phyloP scores from a whole-genome alignment of 768 basidiomycete species.

The Leccinum arenicola region DNA sequence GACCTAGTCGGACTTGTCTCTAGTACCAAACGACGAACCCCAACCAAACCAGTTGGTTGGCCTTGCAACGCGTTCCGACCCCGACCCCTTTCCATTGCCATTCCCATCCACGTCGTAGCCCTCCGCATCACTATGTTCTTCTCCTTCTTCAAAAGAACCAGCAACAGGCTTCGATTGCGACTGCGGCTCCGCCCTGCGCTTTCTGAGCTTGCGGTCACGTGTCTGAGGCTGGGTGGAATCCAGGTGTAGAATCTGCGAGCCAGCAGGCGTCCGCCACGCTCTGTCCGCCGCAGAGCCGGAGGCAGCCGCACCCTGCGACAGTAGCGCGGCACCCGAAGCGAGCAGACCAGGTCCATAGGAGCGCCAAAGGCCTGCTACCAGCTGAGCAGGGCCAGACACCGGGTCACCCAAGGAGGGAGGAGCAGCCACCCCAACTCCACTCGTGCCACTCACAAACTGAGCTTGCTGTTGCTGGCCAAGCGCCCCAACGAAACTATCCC shows the following conservation, averaged over 20 bases:
- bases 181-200: slow-evolving; percentile 50
- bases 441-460: slow-evolving; percentile 17
- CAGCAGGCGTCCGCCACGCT: slow-evolving; percentile 28
- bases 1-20: slow-evolving; percentile 21
- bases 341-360: slow-evolving; percentile 73
- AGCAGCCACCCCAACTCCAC: slow-evolving; percentile 27
- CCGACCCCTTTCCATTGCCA: slow-evolving; percentile 14
- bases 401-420: slow-evolving; percentile 52
- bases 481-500: slow-evolving; percentile 58
- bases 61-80: slow-evolving; percentile 24
- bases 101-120: slow-evolving; percentile 46
- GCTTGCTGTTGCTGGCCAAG: slow-evolving; percentile 42
- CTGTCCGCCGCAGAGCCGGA: slow-evolving; percentile 31
- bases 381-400: slow-evolving; percentile 60
- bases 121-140: slow-evolving; percentile 69
- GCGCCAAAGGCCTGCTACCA: slow-evolving; percentile 69
- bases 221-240: slow-evolving; percentile 28
- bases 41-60: slow-evolving; percentile 35
- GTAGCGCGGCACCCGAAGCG: slow-evolving; percentile 61
- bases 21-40: slow-evolving; percentile 26
- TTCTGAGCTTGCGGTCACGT: slow-evolving; percentile 42
- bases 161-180: slow-evolving; percentile 30
- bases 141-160: slow-evolving; percentile 47
- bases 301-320: slow-evolving; percentile 50
- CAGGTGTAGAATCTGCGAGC: slow-evolving; percentile 30